Evolutionary conservation across 495 filamentous ascomycete species (phyloP).

Genomic region (Sordaria brevicollis): DNA sequence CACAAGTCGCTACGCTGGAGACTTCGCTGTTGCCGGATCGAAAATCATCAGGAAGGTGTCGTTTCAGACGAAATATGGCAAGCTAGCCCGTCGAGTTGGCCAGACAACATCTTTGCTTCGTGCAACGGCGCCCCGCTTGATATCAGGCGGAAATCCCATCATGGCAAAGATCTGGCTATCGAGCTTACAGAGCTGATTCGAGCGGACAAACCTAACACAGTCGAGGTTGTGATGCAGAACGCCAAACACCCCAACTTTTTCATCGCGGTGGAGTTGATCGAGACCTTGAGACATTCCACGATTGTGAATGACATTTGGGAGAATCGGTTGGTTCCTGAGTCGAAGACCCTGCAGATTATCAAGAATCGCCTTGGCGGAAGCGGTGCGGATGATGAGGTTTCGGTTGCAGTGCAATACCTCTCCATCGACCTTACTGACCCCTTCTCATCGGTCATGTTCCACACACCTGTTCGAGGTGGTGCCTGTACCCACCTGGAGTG

Average conservation of each 20-base stretch:
- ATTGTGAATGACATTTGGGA: slow-evolving; percentile 34
- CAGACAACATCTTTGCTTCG: slow-evolving; percentile 55
- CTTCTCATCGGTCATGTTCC: slow-evolving; percentile 58
- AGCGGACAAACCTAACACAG: slow-evolving; percentile 45
- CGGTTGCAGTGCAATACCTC: slow-evolving; percentile 51
- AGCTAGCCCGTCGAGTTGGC: slow-evolving; percentile 45
- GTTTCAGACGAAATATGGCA: neutral
- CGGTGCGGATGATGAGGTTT: slow-evolving; percentile 55
- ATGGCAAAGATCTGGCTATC: slow-evolving; percentile 64
- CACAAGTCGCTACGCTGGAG: slow-evolving; percentile 31
- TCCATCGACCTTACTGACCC: slow-evolving; percentile 69
- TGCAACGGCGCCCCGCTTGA: slow-evolving; percentile 53
- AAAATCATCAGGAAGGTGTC: neutral
- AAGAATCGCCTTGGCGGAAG: slow-evolving; percentile 32
- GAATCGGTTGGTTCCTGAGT: slow-evolving; percentile 22
- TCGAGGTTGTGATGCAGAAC: slow-evolving; percentile 44
- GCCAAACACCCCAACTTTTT: slow-evolving; percentile 30
- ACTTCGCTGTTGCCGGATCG: slow-evolving; percentile 22
- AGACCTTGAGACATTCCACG: slow-evolving; percentile 38
- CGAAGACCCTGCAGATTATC: slow-evolving; percentile 36
- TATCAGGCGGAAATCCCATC: slow-evolving; percentile 51
- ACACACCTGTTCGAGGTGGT: slow-evolving; percentile 55
- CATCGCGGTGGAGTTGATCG: slow-evolving; percentile 53
- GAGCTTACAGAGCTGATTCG: slow-evolving; percentile 53
- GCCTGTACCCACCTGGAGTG: slow-evolving; percentile 62